phyloP scores from a whole-genome alignment of 2,329 filamentous ascomycete species.

The Penicillium paneum region DNA sequence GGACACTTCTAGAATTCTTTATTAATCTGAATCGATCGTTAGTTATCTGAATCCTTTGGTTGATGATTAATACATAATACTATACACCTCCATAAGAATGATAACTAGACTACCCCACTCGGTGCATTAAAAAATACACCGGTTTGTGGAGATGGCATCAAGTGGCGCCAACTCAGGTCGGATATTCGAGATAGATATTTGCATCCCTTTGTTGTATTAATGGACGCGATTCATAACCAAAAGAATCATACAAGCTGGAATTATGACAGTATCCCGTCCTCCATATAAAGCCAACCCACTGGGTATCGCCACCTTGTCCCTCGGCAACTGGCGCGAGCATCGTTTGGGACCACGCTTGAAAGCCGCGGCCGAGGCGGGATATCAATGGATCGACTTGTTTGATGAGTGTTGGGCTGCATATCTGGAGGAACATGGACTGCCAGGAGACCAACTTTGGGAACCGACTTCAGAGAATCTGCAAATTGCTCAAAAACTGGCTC shows the following conservation, averaged over 20 bases:
- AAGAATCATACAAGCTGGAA: neutral
- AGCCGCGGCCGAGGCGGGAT: slow-evolving; percentile 32
- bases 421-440: slow-evolving; percentile 26
- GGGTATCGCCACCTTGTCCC: slow-evolving; percentile 35
- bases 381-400: slow-evolving; percentile 34
- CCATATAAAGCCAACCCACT: slow-evolving; percentile 20
- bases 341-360: slow-evolving; percentile 27
- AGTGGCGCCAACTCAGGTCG: neutral
- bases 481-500: slow-evolving; percentile 28
- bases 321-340: slow-evolving; percentile 31
- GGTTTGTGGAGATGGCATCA: neutral
- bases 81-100: neutral
- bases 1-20: neutral
- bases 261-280: slow-evolving; percentile 18
- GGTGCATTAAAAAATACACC: neutral
- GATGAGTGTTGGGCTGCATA: slow-evolving; percentile 38
- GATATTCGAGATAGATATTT: neutral
- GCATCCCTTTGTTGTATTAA: neutral
- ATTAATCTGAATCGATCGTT: neutral
- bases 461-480: slow-evolving; percentile 26
- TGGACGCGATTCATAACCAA: neutral
- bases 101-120: neutral
- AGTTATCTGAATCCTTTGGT: neutral
- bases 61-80: neutral
- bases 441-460: slow-evolving; percentile 29